Evolutionary conservation across 2,329 filamentous ascomycete species (phyloP).

Genomic region (Hypoxylon sp.): DNA sequence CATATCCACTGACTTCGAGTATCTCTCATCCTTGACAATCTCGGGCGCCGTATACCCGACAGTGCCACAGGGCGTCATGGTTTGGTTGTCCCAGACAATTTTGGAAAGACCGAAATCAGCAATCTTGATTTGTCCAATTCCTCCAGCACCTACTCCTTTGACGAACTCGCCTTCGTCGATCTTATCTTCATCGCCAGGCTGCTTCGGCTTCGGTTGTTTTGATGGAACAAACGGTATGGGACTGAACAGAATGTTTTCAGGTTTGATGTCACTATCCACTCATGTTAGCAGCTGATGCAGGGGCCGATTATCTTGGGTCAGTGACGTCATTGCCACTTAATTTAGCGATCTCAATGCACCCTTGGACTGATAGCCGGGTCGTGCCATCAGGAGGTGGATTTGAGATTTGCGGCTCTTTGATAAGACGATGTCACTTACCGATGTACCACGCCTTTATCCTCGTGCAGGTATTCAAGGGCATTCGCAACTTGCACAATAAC

Average conservation of each 20-base stretch:
- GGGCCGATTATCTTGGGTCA: neutral
- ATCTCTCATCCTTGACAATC: slow-evolving; percentile 98
- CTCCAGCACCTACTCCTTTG: slow-evolving; percentile 80
- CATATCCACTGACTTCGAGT: slow-evolving; percentile 99
- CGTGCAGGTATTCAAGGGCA: slow-evolving; percentile 91
- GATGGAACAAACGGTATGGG: slow-evolving; percentile 84
- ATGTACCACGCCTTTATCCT: slow-evolving; percentile 94
- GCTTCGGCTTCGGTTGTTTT: slow-evolving; percentile 79
- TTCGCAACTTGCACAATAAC: slow-evolving; percentile 96
- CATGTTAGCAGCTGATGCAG: slow-evolving; percentile 32
- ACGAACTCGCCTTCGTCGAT: slow-evolving; percentile 95
- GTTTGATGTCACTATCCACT: slow-evolving; percentile 86
- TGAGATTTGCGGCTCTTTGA: slow-evolving; percentile 4
- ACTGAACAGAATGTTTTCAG: slow-evolving; percentile 94
- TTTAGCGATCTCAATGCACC: slow-evolving; percentile 39
- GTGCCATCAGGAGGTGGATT: slow-evolving; percentile 4
- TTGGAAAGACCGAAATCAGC: slow-evolving; percentile 98
- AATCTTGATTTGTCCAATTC: slow-evolving; percentile 95
- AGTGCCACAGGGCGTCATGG: slow-evolving; percentile 98
- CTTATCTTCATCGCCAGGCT: slow-evolving; percentile 95
- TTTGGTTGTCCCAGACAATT: slow-evolving; percentile 97
- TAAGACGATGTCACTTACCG: slow-evolving; percentile 68
- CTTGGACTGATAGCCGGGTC: slow-evolving; percentile 2
- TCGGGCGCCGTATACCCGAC: slow-evolving; percentile 98
- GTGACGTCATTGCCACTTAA: slow-evolving; percentile 29